phyloP scores from a whole-genome alignment of 768 basidiomycete genomes.

The Suillus americanus region DNA sequence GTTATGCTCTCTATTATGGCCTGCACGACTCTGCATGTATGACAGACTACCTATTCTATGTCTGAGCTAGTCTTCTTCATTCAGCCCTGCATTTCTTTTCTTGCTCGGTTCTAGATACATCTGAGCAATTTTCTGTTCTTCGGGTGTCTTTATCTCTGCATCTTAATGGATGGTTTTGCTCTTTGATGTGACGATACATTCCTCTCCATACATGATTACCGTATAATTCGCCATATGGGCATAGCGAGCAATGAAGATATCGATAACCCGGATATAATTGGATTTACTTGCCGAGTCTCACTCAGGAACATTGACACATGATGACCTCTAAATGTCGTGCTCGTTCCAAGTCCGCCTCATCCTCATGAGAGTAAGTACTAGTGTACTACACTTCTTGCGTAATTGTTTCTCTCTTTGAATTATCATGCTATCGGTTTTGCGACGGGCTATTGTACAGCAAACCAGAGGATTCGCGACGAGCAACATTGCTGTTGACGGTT shows the following conservation, averaged over 20 bases:
- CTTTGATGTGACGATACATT: not conserved
- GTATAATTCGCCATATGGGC: conserved; percentile 1
- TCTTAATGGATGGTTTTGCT: conserved; percentile 2
- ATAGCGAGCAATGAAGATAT: not conserved
- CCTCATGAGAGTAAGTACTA: not conserved
- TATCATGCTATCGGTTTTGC: conserved; percentile 31
- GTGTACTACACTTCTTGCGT: not conserved
- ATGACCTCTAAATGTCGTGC: conserved; percentile 5
- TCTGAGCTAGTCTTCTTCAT: conserved; percentile 19
- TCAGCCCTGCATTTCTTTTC: conserved; percentile 28
- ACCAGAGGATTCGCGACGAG: conserved; percentile 40
- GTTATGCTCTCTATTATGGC: conserved; percentile 36
- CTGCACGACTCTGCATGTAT: conserved; percentile 34
- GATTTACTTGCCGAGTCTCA: not conserved
- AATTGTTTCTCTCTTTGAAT: not conserved
- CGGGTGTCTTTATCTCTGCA: not conserved
- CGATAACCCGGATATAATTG: not conserved
- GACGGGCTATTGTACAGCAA: conserved; percentile 27
- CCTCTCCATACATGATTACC: conserved; percentile 1
- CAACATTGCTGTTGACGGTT: conserved; percentile 59
- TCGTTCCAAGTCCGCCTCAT: too few species aligned
- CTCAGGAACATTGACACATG: not conserved
- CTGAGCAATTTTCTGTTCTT: conserved; percentile 1
- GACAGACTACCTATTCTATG: conserved; percentile 35
- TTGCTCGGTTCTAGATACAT: conserved; percentile 8